These are phyloP conservation scores for Kwoniella pini DNA, from an alignment of 768 basidiomycete genomes.

Conservation along the genomic window DNA sequence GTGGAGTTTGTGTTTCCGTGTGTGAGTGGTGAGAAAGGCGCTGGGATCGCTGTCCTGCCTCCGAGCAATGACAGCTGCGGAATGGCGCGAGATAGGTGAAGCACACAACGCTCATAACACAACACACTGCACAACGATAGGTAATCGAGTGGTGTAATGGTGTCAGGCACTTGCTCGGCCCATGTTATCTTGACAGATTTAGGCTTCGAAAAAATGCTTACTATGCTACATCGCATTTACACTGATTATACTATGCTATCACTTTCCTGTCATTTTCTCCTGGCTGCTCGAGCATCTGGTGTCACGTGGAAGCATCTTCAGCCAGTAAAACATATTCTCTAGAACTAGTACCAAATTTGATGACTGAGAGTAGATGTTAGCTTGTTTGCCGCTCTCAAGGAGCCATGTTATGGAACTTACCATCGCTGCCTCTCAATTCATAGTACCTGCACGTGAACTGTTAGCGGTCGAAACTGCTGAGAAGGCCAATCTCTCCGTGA, in stretches of 20 bases:
- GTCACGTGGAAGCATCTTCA: slow-evolving; percentile 46
- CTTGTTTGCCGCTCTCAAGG: not conserved
- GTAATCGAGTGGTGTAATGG: no score
- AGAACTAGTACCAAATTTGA: slow-evolving; percentile 58
- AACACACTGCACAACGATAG: no score
- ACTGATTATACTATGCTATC: no score
- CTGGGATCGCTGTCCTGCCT: no score
- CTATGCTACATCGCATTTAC: no score
- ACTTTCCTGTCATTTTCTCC: not conserved
- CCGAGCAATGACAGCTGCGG: no score
- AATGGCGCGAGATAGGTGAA: no score
- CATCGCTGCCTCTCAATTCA: slow-evolving; percentile 48
- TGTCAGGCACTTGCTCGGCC: no score
- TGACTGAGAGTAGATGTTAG: slow-evolving; percentile 37
- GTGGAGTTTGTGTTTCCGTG: not conserved
- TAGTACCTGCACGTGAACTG: slow-evolving; percentile 27
- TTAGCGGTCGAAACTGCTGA: not conserved
- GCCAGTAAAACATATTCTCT: slow-evolving; percentile 55
- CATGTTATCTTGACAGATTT: no score
- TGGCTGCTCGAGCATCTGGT: not conserved
- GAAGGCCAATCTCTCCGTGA: not conserved
- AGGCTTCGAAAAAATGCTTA: no score
- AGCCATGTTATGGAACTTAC: slow-evolving; percentile 19
- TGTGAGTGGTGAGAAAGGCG: no score
- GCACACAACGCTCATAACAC: no score